Percentiles rank a stretch among this genome's conserved stretches.
Evolutionary conservation across 106 monocot species (phyloP).

Genomic region (Cymbidium sinense): DNA sequence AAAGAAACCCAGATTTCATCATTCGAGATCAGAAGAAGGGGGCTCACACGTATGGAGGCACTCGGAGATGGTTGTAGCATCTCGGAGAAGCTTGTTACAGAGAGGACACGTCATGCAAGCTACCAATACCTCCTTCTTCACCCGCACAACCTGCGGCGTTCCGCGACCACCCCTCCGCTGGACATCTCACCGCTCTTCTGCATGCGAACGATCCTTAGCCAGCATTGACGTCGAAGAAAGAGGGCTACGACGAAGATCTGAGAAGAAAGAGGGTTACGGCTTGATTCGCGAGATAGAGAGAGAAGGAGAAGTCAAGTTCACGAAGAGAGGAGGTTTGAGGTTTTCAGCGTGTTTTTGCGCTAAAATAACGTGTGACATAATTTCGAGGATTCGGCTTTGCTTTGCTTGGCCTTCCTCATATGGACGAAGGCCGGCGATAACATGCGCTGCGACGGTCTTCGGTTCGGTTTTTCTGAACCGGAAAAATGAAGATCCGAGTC

Average conservation of each 20-base stretch:
- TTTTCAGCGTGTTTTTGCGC: neutral
- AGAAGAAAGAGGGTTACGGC: neutral
- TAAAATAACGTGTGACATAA: conserved; percentile 2
- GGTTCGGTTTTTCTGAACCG: neutral
- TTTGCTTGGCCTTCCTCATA: neutral
- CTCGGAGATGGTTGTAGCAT: conserved; percentile 95
- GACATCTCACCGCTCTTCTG: conserved; percentile 4
- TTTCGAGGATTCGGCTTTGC: neutral
- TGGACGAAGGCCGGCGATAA: conserved; percentile 4
- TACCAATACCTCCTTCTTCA: conserved; percentile 46
- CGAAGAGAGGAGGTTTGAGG: neutral
- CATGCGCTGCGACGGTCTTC: neutral
- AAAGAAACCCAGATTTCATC: conserved; percentile 2
- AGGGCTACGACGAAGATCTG: conserved; percentile 12
- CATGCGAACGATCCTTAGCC: conserved; percentile 1
- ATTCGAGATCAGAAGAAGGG: neutral
- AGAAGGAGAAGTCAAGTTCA: neutral
- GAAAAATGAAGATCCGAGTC: neutral
- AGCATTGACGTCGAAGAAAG: conserved; percentile 3
- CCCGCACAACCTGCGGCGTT: conserved; percentile 35
- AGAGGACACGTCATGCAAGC: conserved; percentile 72
- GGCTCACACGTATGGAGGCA: conserved; percentile 92
- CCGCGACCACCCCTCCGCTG: neutral
- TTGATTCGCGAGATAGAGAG: neutral
- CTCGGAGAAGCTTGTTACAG: conserved; percentile 61